Evolutionary conservation across 805 yeast genomes (phyloP).

Genomic region (Myxozyma vanderwaltii): DNA sequence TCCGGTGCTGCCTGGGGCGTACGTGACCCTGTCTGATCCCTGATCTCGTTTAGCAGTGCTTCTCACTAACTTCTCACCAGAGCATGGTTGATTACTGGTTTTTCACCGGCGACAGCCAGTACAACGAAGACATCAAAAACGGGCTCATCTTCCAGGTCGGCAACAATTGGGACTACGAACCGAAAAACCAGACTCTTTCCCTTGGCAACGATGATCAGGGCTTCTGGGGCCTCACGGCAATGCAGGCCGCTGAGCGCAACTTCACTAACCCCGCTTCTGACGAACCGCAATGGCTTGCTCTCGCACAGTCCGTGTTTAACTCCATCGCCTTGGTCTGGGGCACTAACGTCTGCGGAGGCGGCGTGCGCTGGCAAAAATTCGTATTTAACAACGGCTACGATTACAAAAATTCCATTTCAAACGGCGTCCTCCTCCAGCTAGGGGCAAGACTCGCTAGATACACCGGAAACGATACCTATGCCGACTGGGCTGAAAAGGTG

Average conservation of each 20-base stretch:
- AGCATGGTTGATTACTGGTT: slow-evolving; percentile 64
- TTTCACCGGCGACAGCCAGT: slow-evolving; percentile 69
- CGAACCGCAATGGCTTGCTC: slow-evolving; percentile 70
- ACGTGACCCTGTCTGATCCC: not conserved
- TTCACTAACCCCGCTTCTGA: slow-evolving; percentile 67
- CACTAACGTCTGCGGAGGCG: slow-evolving; percentile 62
- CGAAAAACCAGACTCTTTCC: slow-evolving; percentile 75
- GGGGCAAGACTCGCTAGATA: slow-evolving; percentile 84
- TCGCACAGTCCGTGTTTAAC: slow-evolving; percentile 83
- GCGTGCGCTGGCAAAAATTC: slow-evolving; percentile 90
- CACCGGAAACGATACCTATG: slow-evolving; percentile 68
- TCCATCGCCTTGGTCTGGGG: slow-evolving; percentile 87
- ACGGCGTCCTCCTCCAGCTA: slow-evolving; percentile 76
- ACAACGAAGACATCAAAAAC: slow-evolving; percentile 55
- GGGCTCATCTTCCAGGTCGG: slow-evolving; percentile 72
- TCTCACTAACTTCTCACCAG: not conserved
- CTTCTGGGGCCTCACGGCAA: slow-evolving; percentile 85
- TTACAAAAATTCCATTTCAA: slow-evolving; percentile 85
- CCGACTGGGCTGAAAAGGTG: slow-evolving; percentile 70
- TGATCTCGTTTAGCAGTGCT: not conserved
- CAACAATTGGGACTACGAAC: slow-evolving; percentile 66
- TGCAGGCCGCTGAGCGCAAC: slow-evolving; percentile 82
- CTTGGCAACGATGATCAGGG: slow-evolving; percentile 96
- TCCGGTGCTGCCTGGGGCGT: slow-evolving; percentile 75
- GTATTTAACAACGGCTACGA: slow-evolving; percentile 85